Percentiles rank a stretch among this genome's conserved stretches.
These are phyloP conservation scores for Sclerotinia minor DNA, from an alignment of 2,329 filamentous ascomycete species.

Conservation along the genomic window DNA sequence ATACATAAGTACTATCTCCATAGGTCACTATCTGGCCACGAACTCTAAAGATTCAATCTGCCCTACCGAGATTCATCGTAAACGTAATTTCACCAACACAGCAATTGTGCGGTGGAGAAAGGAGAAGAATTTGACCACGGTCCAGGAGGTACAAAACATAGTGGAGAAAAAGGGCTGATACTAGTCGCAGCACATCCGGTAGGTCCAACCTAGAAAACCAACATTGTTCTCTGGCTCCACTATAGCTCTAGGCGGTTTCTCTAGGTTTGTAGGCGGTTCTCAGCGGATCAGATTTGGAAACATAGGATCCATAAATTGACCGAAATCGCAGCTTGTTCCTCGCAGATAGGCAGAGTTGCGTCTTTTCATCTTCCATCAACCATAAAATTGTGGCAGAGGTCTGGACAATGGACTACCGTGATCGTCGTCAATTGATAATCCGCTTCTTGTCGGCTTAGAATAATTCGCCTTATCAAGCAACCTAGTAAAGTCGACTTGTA, in stretches of 20 bases:
- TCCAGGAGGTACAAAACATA: conserved; percentile 9
- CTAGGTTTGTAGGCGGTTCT: not conserved
- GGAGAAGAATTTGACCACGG: conserved; percentile 7
- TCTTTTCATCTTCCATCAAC: not conserved
- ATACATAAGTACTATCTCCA: conserved; percentile 10
- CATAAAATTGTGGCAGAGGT: not conserved
- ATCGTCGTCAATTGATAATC: not conserved
- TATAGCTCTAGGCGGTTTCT: not conserved
- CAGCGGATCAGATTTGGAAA: not conserved
- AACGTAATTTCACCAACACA: conserved; percentile 11
- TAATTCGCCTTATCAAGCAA: not conserved
- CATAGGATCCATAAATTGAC: not conserved
- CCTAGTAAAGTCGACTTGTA: not conserved
- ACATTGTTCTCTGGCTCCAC: conserved; percentile 14
- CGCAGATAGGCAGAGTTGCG: not conserved
- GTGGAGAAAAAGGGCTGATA: conserved; percentile 17
- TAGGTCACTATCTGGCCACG: not conserved
- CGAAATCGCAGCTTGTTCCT: not conserved
- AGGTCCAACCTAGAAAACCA: conserved; percentile 7
- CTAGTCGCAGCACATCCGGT: not conserved
- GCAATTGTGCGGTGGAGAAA: conserved; percentile 9
- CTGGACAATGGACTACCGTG: not conserved
- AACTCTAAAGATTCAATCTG: conserved; percentile 12
- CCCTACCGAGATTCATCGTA: conserved; percentile 16
- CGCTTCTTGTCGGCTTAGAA: conserved; percentile 10